Evolutionary conservation across 106 monocot species (phyloP).

Genomic region (Cymbidium sinense): DNA sequence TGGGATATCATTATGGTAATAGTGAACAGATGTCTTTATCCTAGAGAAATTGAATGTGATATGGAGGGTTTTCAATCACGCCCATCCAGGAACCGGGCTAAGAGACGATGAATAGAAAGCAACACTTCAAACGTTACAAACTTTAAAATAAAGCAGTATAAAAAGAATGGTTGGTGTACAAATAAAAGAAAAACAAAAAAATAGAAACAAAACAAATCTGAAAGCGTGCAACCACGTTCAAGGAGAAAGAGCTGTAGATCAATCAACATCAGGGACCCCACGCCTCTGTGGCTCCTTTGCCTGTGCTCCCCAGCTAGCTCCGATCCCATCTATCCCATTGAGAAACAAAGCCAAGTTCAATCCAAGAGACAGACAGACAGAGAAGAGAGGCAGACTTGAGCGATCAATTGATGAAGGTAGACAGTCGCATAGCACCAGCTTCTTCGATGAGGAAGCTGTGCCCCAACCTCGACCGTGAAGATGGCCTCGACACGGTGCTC

Average conservation of each 20-base stretch:
- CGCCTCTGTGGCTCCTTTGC: neutral
- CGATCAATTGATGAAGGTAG: neutral
- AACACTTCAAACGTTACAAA: neutral
- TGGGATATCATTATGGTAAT: no score
- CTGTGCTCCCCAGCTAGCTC: neutral
- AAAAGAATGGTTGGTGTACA: neutral
- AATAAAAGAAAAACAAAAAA: neutral
- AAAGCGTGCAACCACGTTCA: slow-evolving; percentile 2
- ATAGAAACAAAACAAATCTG: neutral
- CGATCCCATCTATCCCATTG: neutral
- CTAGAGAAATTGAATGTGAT: no score
- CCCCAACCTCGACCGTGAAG: slow-evolving; percentile 57
- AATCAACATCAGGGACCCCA: neutral
- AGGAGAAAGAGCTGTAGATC: neutral
- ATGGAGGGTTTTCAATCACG: no score
- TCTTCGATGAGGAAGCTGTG: slow-evolving; percentile 63
- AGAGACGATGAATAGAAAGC: no score
- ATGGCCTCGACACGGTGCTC: slow-evolving; percentile 50
- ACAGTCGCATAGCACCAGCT: neutral
- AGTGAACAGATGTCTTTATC: no score
- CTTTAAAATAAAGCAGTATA: neutral
- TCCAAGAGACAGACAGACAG: neutral
- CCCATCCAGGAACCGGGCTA: no score
- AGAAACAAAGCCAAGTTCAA: no score
- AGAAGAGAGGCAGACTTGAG: neutral